These are phyloP conservation scores for Groenewaldozyma tartarivorans DNA, from an alignment of 805 yeast genomes.

Conservation along the genomic window DNA sequence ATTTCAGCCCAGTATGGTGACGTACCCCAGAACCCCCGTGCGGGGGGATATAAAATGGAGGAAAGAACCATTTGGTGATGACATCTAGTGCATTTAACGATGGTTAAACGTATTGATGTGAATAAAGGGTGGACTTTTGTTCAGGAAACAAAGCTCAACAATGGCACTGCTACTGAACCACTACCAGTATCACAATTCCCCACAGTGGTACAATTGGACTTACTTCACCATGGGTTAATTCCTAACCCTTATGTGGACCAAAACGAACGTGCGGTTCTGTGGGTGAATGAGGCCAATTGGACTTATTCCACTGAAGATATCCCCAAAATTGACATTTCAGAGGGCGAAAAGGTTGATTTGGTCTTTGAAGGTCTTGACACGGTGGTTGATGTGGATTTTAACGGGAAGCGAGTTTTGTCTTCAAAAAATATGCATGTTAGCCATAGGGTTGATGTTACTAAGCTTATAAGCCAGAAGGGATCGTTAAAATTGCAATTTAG, in stretches of 20 bases:
- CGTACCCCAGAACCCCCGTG: too few relatives aligned
- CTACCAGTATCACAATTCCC: constrained; percentile 2
- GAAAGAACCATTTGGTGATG: too few relatives aligned
- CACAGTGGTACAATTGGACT: constrained; percentile 22
- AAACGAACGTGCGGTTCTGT: constrained; percentile 36
- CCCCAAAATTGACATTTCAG: neutral
- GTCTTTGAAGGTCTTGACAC: constrained; percentile 17
- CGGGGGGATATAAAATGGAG: too few relatives aligned
- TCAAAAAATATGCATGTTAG: constrained; percentile 31
- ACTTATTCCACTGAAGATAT: constrained; percentile 28
- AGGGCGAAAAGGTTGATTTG: constrained; percentile 3
- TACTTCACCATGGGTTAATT: constrained; percentile 30
- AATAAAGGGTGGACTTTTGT: neutral
- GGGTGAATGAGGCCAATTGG: constrained; percentile 43
- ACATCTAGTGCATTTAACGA: neutral
- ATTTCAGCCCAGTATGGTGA: too few relatives aligned
- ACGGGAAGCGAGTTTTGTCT: constrained; percentile 24
- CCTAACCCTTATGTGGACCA: constrained; percentile 37
- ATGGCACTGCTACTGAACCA: neutral
- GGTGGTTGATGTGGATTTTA: constrained; percentile 11
- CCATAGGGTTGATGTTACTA: constrained; percentile 3
- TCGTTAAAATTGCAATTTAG: constrained; percentile 1
- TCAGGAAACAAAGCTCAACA: neutral
- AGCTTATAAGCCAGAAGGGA: neutral
- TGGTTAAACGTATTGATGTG: neutral